These are phyloP conservation scores for Saxispiralis lemnorum DNA, from an alignment of 495 filamentous ascomycete genomes.

Conservation along the genomic window DNA sequence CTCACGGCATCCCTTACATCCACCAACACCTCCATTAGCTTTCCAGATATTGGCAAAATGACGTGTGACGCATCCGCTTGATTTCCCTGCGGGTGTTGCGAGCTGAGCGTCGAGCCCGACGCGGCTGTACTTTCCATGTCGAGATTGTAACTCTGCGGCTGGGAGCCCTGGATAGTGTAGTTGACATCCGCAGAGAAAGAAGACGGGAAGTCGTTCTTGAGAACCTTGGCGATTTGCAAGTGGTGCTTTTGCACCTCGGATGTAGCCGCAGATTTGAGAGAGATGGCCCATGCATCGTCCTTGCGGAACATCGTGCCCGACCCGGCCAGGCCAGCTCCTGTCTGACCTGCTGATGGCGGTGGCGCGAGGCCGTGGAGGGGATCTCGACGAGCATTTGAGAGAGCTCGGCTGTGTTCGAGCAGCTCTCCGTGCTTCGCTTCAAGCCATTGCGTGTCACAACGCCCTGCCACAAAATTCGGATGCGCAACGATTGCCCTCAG, in stretches of 20 bases:
- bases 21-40: conserved; percentile 40
- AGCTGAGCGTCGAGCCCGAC: conserved; percentile 30
- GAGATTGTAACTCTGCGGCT: conserved; percentile 26
- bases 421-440: conserved; percentile 29
- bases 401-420: conserved; percentile 21
- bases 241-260: conserved; percentile 19
- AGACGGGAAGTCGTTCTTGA: conserved; percentile 41
- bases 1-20: conserved; percentile 34
- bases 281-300: conserved; percentile 17
- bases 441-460: conserved; percentile 41
- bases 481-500: conserved; percentile 36
- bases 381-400: conserved; percentile 4
- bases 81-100: conserved; percentile 35
- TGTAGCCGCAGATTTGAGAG: background rate
- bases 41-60: conserved; percentile 40
- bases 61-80: conserved; percentile 35
- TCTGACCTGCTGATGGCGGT: conserved; percentile 9
- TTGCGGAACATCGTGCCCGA: conserved; percentile 11
- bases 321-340: background rate
- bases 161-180: conserved; percentile 30
- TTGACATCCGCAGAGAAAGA: conserved; percentile 36
- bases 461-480: conserved; percentile 28
- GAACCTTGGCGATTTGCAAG: conserved; percentile 34
- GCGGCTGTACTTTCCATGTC: conserved; percentile 32
- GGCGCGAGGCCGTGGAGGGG: conserved; percentile 7